phyloP scores from a whole-genome alignment of 169 alveolate species.

The Plasmodium blacklocki region DNA sequence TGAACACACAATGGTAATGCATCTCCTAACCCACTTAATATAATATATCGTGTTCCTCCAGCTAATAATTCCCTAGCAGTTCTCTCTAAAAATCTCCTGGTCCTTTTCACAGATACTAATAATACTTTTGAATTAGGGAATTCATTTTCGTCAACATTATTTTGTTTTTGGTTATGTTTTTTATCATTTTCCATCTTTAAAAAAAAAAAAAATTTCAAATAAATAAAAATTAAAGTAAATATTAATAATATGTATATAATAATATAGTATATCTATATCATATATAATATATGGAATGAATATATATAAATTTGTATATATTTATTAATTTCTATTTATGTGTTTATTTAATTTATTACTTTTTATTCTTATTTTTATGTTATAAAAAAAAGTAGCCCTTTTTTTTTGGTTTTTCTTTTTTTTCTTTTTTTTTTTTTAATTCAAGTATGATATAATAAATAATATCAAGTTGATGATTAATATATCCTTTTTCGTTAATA shows the following conservation, averaged over 20 bases:
- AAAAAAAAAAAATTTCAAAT: background rate
- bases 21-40: conserved; percentile 88
- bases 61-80: conserved; percentile 89
- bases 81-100: conserved; percentile 86
- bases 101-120: conserved; percentile 83
- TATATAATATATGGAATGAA: background rate
- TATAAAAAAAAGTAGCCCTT: no score
- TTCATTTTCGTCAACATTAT: conserved; percentile 76
- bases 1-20: conserved; percentile 88
- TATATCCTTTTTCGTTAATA: no score
- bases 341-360: no score
- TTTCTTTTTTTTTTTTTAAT: no score
- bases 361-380: no score
- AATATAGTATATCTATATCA: background rate
- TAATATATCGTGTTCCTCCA: conserved; percentile 87
- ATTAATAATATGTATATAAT: conserved; percentile 15
- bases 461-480: no score
- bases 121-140: conserved; percentile 86
- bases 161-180: conserved; percentile 59
- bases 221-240: no score
- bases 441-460: no score
- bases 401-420: no score
- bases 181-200: conserved; percentile 55
- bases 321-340: no score
- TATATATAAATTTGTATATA: background rate